Evolutionary conservation across 2,329 filamentous ascomycete species (phyloP).

Genomic region (Botrytis sinoallii): DNA sequence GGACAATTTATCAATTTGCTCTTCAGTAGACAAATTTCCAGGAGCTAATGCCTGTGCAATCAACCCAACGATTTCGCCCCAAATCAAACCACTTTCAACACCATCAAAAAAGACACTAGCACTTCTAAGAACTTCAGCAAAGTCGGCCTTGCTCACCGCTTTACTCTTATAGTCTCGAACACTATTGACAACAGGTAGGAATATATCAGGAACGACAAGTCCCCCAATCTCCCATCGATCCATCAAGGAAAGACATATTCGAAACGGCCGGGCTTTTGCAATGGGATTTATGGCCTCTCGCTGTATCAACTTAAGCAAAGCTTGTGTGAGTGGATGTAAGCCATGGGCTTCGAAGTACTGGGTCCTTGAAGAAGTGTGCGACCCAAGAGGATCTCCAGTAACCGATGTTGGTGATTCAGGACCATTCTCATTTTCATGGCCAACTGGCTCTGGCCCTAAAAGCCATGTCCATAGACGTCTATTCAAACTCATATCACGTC

Average conservation of each 20-base stretch:
- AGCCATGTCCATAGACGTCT: conserved; percentile 95
- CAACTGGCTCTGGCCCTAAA: conserved; percentile 67
- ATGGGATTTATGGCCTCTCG: conserved; percentile 50
- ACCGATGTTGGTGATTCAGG: conserved; percentile 44
- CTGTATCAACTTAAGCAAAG: conserved; percentile 74
- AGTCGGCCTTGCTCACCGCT: conserved; percentile 64
- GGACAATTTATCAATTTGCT: conserved; percentile 60
- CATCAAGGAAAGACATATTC: conserved; percentile 93
- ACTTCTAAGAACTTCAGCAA: conserved; percentile 84
- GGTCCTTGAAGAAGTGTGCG: conserved; percentile 52
- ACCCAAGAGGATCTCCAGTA: conserved; percentile 29
- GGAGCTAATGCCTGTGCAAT: conserved; percentile 58
- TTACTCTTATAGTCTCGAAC: conserved; percentile 69
- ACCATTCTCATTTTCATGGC: conserved; percentile 47
- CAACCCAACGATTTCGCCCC: conserved; percentile 73
- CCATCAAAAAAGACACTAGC: conserved; percentile 97
- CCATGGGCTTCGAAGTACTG: conserved; percentile 84
- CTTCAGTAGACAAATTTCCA: conserved; percentile 40
- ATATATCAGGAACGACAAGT: conserved; percentile 81
- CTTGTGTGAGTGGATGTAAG: conserved; percentile 67
- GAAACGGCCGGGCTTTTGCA: conserved; percentile 79
- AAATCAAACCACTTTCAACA: conserved; percentile 91
- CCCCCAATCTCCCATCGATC: conserved; percentile 97
- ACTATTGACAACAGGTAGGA: conserved; percentile 79
- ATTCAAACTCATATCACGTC: conserved; percentile 96